Base-by-base conservation (phyloP, 2,329 filamentous ascomycete species). In the Karstenula rhodostoma region DNA sequence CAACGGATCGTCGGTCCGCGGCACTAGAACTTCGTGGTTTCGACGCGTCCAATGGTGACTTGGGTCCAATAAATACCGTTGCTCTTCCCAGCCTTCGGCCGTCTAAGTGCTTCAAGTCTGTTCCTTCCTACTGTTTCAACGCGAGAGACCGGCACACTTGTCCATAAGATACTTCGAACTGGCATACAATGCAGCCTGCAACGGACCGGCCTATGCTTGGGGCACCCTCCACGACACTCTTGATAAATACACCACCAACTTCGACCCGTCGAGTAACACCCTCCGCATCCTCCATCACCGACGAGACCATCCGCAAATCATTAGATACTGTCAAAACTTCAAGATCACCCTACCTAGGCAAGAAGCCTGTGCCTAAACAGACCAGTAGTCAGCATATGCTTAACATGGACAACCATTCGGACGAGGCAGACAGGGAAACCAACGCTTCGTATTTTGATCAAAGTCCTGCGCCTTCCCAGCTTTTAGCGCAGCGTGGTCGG, bases 221-320 rank as follows among this genome's bases (percentile, higher is more conserved):
- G 3, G 15, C 46, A 33, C 27, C 46, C 29, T 48, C 46, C 22
- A 48, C 46, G 29, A 32, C 46, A 13, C 15, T 25, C 17, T 19
- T 33, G 27, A 19, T 48, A 2, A 48, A 48, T n/a, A 48, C 46
- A 48, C 46, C 46, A 7, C 46, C 46, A n/a, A 12, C 25, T 6
- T 48, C 46, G 15, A 48, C 46, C 17, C 46, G 46, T 32, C 46
- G 46, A 32, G 46, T 48, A 13, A 48, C 46, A 19, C 46, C 46
- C 4, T 48, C 46, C n/a, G 25, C 46, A 9, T 48, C 46, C 7
- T 48, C 46, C 15, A 29, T 48, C 17, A 48, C 46, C 3, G 46
- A 48, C 7, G 46, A 48, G 9, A 48, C 46, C 17, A 32, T 48
- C 29, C 46, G 46, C 15, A 27, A 48, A 33, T 48, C 46, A n/a